Evolutionary conservation across 2,329 filamentous ascomycete species (phyloP).

Genomic region (Talaromyces sp.): DNA sequence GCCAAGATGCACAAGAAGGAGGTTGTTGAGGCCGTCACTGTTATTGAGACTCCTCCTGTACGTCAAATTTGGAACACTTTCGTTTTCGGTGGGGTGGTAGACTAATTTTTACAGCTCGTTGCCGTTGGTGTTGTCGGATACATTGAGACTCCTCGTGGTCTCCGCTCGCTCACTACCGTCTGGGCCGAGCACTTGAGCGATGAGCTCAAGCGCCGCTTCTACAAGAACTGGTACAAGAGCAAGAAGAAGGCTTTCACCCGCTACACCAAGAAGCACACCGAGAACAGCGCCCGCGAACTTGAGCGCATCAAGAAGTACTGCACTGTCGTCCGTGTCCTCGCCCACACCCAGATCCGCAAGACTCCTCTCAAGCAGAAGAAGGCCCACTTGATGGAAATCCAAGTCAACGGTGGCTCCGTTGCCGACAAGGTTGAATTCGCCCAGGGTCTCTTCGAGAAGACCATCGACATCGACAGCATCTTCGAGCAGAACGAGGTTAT

Average conservation of each 20-base stretch:
- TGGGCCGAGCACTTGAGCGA: constrained; percentile 99
- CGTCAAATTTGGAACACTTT: constrained; percentile 58
- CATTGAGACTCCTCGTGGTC: constrained; percentile 99
- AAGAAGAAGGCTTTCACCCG: constrained; percentile 99
- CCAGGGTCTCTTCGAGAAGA: constrained; percentile 98
- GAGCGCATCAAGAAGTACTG: constrained; percentile 99
- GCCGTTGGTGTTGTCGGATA: constrained; percentile 99
- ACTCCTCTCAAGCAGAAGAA: constrained; percentile 99
- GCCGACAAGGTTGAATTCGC: constrained; percentile 97
- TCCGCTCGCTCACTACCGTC: constrained; percentile 98
- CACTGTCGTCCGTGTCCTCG: constrained; percentile 97
- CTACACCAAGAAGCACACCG: constrained; percentile 99
- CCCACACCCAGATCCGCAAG: constrained; percentile 99
- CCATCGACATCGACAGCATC: constrained; percentile 84
- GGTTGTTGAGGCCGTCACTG: constrained; percentile 81
- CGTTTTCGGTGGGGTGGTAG: constrained; percentile 6
- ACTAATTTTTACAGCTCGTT: constrained; percentile 72
- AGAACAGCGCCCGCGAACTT: constrained; percentile 89
- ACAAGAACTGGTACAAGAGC: constrained; percentile 99
- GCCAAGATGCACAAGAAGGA: constrained; percentile 99
- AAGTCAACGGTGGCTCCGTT: constrained; percentile 96
- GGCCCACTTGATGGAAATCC: constrained; percentile 99
- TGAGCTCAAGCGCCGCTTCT: constrained; percentile 99
- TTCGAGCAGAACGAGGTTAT: constrained; percentile 99
- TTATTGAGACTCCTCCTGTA: constrained; percentile 95